Base-by-base conservation (phyloP, 139 green algal species). In the Zygnema circumcarinatum region DNA sequence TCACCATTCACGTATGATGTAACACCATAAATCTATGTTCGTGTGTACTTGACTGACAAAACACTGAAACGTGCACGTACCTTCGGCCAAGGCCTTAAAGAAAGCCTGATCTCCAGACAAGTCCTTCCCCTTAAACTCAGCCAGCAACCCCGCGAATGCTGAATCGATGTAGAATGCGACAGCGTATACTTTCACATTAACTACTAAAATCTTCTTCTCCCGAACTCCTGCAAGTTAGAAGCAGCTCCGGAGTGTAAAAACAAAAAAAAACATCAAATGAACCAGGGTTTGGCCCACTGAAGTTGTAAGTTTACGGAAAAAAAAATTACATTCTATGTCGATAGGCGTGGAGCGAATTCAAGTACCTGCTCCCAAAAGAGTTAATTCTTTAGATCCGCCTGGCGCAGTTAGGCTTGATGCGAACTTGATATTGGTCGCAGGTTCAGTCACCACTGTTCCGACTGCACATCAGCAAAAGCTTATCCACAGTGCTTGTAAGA, bases 161-260 rank as follows among this genome's bases (percentile, higher is more conserved):
- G 32, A 16, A 16, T 83, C 76, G 20, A 68, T 32, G 11, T 86
- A 86, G 3, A 86, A 86, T 33, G 16, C 79, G 3, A 86, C 79
- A 33, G 79, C 79, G 80, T 86, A 86, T 21, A 86, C 79, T 83
- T 86, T 86, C 29, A 86, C 79, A 35, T 40, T 52, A 21, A 86
- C 31, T 20, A 86, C 3, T 2, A 68, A 20, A 76, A 86, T 86
- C 79, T 86, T 86, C 79, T 86, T 86, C 67, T 86, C 79, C 3
- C 79, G 31, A 35, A 86, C 79, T 35, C 79, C 79, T 83, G 69
- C 35, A 78, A 25, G 16, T 16, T 25, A 62, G 47, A n/a, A n/a
- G n/a, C 56, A 72, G 56, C 29, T 29, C 56, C 29, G 56, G 29
- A 72, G 29, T 25, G 36, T 25, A 53, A 16, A 21, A 56, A 83